These are phyloP conservation scores for Suhomyces xylopsoci DNA, from an alignment of 805 yeast species.

Conservation along the genomic window DNA sequence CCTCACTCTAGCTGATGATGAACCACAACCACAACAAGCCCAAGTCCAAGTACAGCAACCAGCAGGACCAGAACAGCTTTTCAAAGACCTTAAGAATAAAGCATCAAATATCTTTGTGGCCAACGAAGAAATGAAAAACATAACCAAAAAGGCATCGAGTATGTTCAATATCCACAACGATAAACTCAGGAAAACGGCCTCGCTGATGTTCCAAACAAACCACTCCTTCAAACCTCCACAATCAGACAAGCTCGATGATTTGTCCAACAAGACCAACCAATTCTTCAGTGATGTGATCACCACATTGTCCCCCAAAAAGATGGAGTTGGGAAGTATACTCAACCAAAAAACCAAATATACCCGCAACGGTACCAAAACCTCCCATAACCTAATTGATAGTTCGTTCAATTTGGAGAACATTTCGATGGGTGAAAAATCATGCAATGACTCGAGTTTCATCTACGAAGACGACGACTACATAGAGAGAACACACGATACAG, in stretches of 20 bases:
- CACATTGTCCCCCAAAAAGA: conserved; percentile 22
- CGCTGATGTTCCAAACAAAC: conserved; percentile 4
- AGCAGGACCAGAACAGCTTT: conserved; percentile 3
- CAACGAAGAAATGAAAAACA: not conserved
- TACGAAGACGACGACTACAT: not conserved
- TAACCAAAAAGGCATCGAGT: conserved; percentile 17
- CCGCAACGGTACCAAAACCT: not conserved
- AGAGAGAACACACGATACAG: conserved; percentile 5
- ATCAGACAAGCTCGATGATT: conserved; percentile 12
- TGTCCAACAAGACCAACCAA: conserved; percentile 24
- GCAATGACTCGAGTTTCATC: not conserved
- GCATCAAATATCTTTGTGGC: conserved; percentile 16
- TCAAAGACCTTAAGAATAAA: conserved; percentile 15
- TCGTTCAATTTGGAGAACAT: conserved; percentile 29
- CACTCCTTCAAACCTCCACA: conserved; percentile 4
- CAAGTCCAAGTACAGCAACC: not conserved
- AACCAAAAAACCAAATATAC: not conserved
- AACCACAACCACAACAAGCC: not conserved
- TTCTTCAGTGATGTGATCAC: conserved; percentile 23
- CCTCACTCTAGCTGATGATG: not conserved
- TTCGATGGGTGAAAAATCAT: not conserved
- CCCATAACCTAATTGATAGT: conserved; percentile 18
- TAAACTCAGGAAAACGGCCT: conserved; percentile 7
- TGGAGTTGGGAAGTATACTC: not conserved
- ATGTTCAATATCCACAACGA: conserved; percentile 12